phyloP scores from a whole-genome alignment of 1,284 basidiomycete genomes.

The Violaceomyces palustris region DNA sequence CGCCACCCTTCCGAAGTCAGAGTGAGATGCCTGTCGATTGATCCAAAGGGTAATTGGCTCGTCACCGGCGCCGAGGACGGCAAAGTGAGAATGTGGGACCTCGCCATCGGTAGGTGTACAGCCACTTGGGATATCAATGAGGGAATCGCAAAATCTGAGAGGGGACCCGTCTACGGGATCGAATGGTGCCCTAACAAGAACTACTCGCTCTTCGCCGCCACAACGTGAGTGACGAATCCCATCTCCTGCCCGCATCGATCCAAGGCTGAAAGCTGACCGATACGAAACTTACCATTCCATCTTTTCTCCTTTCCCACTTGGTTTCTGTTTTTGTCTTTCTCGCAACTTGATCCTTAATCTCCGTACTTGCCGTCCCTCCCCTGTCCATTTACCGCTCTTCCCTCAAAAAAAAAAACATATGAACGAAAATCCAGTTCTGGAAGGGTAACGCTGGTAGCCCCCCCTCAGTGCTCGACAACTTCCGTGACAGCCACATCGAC shows the following conservation, averaged over 20 bases:
- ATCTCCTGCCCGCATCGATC: no score
- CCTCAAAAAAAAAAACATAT: no score
- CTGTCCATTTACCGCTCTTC: no score
- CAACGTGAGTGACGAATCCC: no score
- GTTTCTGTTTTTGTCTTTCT: no score
- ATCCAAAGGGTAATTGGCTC: conserved; percentile 85
- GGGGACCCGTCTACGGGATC: conserved; percentile 66
- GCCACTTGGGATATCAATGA: conserved; percentile 73
- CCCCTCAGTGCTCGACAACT: conserved; percentile 57
- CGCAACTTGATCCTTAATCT: no score
- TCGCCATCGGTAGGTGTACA: conserved; percentile 83
- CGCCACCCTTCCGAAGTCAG: conserved; percentile 63
- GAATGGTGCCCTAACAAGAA: conserved; percentile 92
- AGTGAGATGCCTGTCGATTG: conserved; percentile 72
- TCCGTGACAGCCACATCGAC: conserved; percentile 54
- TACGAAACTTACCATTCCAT: no score
- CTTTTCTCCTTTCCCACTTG: no score
- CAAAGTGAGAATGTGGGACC: conserved; percentile 83
- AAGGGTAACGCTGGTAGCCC: conserved; percentile 74
- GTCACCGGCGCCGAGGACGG: conserved; percentile 89
- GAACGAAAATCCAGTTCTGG: no score
- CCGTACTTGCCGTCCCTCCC: no score
- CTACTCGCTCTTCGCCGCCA: conserved; percentile 73
- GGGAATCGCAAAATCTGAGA: conserved; percentile 33
- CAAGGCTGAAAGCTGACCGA: no score